These are phyloP conservation scores for Alloascoidea africana DNA, from an alignment of 805 yeast species.

Conservation along the genomic window DNA sequence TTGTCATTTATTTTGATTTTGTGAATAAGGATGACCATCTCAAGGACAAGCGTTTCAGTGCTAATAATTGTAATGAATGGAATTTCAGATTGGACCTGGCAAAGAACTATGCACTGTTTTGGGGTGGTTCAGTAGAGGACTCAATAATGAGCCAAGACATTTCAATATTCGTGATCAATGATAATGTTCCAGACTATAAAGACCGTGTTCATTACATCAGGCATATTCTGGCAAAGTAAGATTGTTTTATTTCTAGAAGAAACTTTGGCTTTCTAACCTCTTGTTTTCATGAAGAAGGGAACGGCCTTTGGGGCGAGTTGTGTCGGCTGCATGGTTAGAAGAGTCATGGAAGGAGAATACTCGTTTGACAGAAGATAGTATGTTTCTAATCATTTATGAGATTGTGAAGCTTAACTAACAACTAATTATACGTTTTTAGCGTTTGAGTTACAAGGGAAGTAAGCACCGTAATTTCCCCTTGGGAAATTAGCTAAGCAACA, in stretches of 20 bases:
- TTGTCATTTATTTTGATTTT: conserved; percentile 20
- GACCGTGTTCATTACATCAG: conserved; percentile 2
- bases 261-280: conserved; percentile 6
- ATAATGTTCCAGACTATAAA: conserved; percentile 12
- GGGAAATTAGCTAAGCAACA: too few species aligned
- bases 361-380: conserved; percentile 12
- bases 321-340: conserved; percentile 21
- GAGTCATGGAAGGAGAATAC: conserved; percentile 17
- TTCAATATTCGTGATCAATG: conserved; percentile 12
- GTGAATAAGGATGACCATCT: conserved; percentile 4
- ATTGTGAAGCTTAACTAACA: too few species aligned
- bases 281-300: conserved; percentile 5
- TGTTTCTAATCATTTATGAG: too few species aligned
- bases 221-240: conserved; percentile 2
- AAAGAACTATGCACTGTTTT: neutral
- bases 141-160: conserved; percentile 19
- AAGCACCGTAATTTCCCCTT: too few species aligned
- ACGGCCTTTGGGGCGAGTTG: conserved; percentile 14
- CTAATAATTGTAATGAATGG: conserved; percentile 16
- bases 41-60: conserved; percentile 6
- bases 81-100: conserved; percentile 8
- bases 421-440: too few species aligned
- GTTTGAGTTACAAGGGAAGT: too few species aligned
- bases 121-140: conserved; percentile 1
- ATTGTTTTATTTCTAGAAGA: neutral